Conservation (phyloP, 2,329 filamentous ascomycete species). For the Helotiales sp. region DNA sequence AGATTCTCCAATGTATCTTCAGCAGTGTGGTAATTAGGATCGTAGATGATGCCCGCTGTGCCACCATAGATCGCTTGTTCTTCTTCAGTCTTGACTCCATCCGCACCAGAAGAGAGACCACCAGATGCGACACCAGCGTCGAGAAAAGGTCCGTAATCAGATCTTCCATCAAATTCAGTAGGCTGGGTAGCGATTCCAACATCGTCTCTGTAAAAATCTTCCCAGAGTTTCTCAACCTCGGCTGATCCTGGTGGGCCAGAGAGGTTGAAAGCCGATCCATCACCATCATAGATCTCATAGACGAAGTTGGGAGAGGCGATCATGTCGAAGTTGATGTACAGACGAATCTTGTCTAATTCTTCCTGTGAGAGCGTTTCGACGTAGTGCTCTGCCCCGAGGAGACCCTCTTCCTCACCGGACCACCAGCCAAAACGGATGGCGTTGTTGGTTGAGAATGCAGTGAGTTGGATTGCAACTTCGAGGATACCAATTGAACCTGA, state of each 20-base stretch:
- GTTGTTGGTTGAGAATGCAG: slow-evolving; percentile 58
- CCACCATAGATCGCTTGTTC: slow-evolving; percentile 68
- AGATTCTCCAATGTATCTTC: slow-evolving; percentile 59
- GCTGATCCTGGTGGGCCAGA: slow-evolving; percentile 52
- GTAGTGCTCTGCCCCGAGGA: slow-evolving; percentile 62
- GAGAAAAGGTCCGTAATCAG: slow-evolving; percentile 78
- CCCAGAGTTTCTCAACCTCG: slow-evolving; percentile 14
- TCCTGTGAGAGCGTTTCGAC: slow-evolving; percentile 50
- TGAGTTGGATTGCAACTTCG: slow-evolving; percentile 58
- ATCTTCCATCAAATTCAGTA: slow-evolving; percentile 74
- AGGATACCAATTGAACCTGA: slow-evolving; percentile 47
- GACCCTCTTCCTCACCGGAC: slow-evolving; percentile 64
- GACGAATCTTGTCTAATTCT: slow-evolving; percentile 59
- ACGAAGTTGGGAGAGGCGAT: slow-evolving; percentile 63
- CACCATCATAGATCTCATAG: slow-evolving; percentile 64
- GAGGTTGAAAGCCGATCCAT: slow-evolving; percentile 33
- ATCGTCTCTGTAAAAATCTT: slow-evolving; percentile 12
- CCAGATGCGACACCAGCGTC: slow-evolving; percentile 69
- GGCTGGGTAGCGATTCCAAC: slow-evolving; percentile 37
- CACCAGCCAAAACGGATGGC: slow-evolving; percentile 67
- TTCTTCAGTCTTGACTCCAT: slow-evolving; percentile 69
- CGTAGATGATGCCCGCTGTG: slow-evolving; percentile 57
- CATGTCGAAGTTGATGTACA: slow-evolving; percentile 72
- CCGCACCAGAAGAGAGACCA: slow-evolving; percentile 74
- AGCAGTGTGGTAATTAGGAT: slow-evolving; percentile 60